These are phyloP conservation scores for Naematelia encephala DNA, from an alignment of 768 basidiomycete genomes.

Conservation along the genomic window DNA sequence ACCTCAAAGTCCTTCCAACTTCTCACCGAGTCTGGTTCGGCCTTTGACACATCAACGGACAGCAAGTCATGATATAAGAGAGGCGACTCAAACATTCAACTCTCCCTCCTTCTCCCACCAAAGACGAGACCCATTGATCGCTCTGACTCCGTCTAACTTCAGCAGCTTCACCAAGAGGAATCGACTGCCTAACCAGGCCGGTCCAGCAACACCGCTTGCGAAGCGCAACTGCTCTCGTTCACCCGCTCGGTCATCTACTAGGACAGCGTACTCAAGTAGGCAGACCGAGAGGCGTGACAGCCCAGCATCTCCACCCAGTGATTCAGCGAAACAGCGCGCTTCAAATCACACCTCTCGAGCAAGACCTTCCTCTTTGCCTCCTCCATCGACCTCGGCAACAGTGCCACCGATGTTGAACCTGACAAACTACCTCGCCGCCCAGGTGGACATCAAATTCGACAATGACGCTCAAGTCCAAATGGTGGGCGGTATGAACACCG, in stretches of 20 bases:
- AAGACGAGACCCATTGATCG: background rate
- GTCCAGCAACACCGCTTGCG: background rate
- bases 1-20: background rate
- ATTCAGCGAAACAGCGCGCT: background rate
- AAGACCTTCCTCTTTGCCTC: background rate
- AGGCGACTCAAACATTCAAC: background rate
- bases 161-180: background rate
- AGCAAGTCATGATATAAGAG: background rate
- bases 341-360: background rate
- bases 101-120: background rate
- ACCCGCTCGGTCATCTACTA: background rate
- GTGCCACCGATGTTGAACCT: slow-evolving; percentile 5
- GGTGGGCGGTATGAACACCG: slow-evolving; percentile 39
- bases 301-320: background rate
- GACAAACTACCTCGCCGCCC: slow-evolving; percentile 26
- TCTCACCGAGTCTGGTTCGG: background rate
- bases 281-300: background rate
- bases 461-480: slow-evolving; percentile 36
- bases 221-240: background rate
- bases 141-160: background rate
- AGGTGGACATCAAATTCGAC: slow-evolving; percentile 32
- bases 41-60: background rate
- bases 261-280: background rate
- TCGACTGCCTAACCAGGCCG: background rate
- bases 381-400: background rate